Evolutionary conservation across 345 rosid species (phyloP), one percentile per base, ranked within the genome.

Genomic region (Iberis pinnata): DNA sequence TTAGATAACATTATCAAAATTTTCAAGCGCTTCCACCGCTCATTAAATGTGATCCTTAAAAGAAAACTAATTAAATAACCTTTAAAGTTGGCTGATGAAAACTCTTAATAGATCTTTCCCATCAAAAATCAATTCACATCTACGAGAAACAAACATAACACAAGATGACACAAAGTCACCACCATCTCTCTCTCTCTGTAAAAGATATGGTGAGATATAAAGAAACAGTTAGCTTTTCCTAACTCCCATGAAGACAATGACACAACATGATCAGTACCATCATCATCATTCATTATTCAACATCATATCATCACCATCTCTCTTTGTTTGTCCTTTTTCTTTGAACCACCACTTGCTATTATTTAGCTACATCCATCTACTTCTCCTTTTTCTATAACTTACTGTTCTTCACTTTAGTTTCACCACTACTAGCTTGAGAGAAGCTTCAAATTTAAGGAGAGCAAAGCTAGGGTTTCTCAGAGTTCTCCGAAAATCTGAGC

Each of bases 191-290:
- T 49, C 40, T 44, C 20, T 14, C 22, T 55, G 18, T 56, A 53
- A 33, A 63, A 70, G 82, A 76, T 78, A 70, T 61, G 70, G 60
- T 69, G 65, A 71, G 80, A 77, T 75, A 72, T 73, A 59, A 63
- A 55, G 79, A 73, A 76, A 63, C 82, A 77, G 77, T 29, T 77
- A 67, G 62, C 66, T 75, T 76, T 77, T 73, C 61, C 82, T 77
- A 68, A 82, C 69, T 77, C 78, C 78, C 85, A 82, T 59, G 78
- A 75, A 37, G 78, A 79, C 65, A 69, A 56, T 46, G 83, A 77
- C 86, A 66, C 74, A 55, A 67, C 85, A 63, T n/a, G n/a, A n/a
- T 56, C 74, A 63, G 55, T 63, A 44, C 52, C 57, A 36, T 48
- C 56, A 33, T 67, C 47, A 43, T 49, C 52, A 49, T 49, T 26